Evolutionary conservation across 345 rosid genomes (phyloP), one percentile per base, ranked within the genome.

Genomic region (Salix caprea): DNA sequence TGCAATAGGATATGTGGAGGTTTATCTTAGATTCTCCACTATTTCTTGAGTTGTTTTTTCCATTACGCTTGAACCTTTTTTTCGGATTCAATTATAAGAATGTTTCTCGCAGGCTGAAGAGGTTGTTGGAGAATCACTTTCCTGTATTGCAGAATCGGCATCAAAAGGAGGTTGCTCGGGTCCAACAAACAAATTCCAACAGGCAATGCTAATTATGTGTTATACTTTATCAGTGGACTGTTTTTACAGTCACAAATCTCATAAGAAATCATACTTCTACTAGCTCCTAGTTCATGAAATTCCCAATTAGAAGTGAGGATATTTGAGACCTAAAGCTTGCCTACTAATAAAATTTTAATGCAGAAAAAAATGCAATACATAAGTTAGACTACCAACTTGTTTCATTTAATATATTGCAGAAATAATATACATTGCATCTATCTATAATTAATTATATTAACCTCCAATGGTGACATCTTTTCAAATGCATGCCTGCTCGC

Each of bases 1-100:
- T 21, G 62, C 75, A 72, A 88, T 82, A 65, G 91, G 91, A 73
- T 86, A 84, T 10, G 60, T 44, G 26, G 78, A 88, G 91, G 91
- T 88, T 7, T 32, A 28, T 67, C 65, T 78, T 65, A 64, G 46
- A 54, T 62, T 14, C 28, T 30, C 71, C 30, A 18, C 14, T 24
- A 6, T 40, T 72, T 37, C 50, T 65, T 34, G 61, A 36, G 71
- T 15, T 58, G n/a, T 42, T 77, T n/a, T 40, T n/a, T 74, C 74
- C 30, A 6, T 8, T 32, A 34, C 24, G 40, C 64, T 82, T 28
- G 39, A 66, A 32, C 58, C n/a, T 52, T 19, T 40, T 52, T 19
- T 40, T 42, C 14, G 0, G 14, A 42, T 67, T 73, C 18, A 50
- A 30, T 21, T 74, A 44, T 66, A 23, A 28, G 60, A 34, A 52